Evolutionary conservation across 495 filamentous ascomycete genomes (phyloP), one percentile per base, ranked within the genome.

Genomic region (Daldinia grandis): DNA sequence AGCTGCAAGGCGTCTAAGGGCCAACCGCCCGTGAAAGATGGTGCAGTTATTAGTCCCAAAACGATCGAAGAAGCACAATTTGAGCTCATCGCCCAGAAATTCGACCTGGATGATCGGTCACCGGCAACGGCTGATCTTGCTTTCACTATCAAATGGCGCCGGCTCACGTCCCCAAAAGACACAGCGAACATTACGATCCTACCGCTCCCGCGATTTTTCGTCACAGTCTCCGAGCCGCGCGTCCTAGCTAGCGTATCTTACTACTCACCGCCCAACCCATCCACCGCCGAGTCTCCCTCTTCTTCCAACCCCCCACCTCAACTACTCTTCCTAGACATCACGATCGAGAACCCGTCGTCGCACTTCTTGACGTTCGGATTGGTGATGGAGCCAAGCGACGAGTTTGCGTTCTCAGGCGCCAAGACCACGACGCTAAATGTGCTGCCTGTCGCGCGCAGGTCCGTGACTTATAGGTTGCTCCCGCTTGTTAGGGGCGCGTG

Each of bases 361-460:
- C 95, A 98, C 74, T 94, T 95, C 78, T 86, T 99, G 19, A 96
- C 93, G 0, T 98, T 99, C 79, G 92, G 89, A 21, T 76, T 97
- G 31, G 86, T 87, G 9, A 97, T 99, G 93, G 96, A 99, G 69
- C 89, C 93, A 1, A 93, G 87, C 73, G 93, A 97, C 64, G 87
- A 92, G 14, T 99, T 99, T 78, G 95, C 93, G 6, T 98, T 99
- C 77, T 93, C 91, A 28, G 95, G 95, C 0, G 84, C 92, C 4
- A 98, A 98, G 81, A 85, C 90, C 51, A 88, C 87, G 5, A 88
- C 88, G 2, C 59, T 97, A 17, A 90, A 94, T 64, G 77, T 98
- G 40, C 84, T 95, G 31, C 95, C 95, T 1, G 80, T 97, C 37
- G 92, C 90, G 62, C 78, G 94, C 53, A 84, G 91, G 37, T 85